Evolutionary conservation across 345 rosid genomes (phyloP).

Genomic region (Salix dunnii): DNA sequence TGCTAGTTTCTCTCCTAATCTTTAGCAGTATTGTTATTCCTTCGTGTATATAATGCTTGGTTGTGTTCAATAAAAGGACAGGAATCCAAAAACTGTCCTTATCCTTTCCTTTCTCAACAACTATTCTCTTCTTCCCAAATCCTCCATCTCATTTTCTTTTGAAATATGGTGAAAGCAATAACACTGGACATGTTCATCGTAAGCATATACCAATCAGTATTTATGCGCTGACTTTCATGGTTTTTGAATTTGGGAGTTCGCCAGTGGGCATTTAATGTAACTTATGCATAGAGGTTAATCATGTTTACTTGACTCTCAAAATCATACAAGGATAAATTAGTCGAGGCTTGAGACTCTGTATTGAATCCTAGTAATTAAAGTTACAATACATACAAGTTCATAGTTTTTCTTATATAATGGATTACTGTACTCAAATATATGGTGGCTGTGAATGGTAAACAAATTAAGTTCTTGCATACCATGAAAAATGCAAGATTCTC

Average conservation of each 20-base stretch:
- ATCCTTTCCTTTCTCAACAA: too few relatives aligned
- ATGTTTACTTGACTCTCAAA: neutral
- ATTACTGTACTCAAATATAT: neutral
- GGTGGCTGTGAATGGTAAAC: neutral
- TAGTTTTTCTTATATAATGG: neutral
- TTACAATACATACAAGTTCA: neutral
- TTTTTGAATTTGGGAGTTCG: neutral
- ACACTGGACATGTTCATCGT: neutral
- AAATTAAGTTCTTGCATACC: neutral
- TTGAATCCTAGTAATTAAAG: neutral
- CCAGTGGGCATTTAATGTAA: neutral
- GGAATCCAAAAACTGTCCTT: too few relatives aligned
- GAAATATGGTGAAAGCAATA: neutral
- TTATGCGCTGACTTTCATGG: neutral
- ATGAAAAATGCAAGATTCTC: neutral
- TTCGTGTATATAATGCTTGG: too few relatives aligned
- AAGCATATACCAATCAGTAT: too few relatives aligned
- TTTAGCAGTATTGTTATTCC: too few relatives aligned
- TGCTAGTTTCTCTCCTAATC: too few relatives aligned
- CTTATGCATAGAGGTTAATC: neutral
- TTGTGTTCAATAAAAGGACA: too few relatives aligned
- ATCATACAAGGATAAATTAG: neutral
- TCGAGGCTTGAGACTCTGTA: neutral
- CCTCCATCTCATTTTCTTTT: neutral
- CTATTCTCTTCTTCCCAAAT: too few relatives aligned